Base-by-base conservation (phyloP, 768 basidiomycete species). In the Lentinula sp. region DNA sequence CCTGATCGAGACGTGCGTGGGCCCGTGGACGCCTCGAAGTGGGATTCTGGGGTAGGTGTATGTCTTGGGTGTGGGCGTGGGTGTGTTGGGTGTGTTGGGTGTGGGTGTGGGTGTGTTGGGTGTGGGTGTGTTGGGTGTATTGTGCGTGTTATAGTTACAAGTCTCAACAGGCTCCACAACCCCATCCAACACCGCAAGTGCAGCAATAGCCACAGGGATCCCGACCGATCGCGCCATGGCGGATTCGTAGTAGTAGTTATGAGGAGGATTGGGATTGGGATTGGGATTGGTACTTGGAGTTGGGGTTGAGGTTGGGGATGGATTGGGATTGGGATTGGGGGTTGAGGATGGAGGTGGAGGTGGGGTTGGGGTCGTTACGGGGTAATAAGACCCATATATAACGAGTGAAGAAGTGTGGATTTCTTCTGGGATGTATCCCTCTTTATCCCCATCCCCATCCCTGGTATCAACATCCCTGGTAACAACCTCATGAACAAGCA, bases 201-300 rank as follows among this genome's bases (percentile, higher is more conserved):
- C 85, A 1, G 93, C 93, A 67, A 94, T 84, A 1, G 91, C 95
- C 6, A 95, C 84, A 0, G 95, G 95, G 49, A 95, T 73, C 4
- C 94, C 94, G 16, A 97, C 95, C 2, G 90, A 92, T 34, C 86
- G 78, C n/a, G 93, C 84, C 95, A 97, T 97, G 4, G 95, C 95
- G 0, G 89, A 89, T 2, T 56, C 55, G 80, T 82, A 1, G 67
- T 69, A 9, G 3, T 6, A 74, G 63, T 18, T 76, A 80, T 1
- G 28, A 28, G 28, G 28, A 28, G 28, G 28, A 3, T 28, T 21
- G 21, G 21, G 21, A 21, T 21, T 21, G 21, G 21, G 21, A 21
- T 21, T 21, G 21, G 21, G 21, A 21, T 21, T 21, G 21, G 21
- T 21, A 21, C 21, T 23, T 3, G 23, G 23, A 23, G 23, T 23